phyloP scores from a whole-genome alignment of 2,329 filamentous ascomycete species.

The Cryphonectria nitschkei region DNA sequence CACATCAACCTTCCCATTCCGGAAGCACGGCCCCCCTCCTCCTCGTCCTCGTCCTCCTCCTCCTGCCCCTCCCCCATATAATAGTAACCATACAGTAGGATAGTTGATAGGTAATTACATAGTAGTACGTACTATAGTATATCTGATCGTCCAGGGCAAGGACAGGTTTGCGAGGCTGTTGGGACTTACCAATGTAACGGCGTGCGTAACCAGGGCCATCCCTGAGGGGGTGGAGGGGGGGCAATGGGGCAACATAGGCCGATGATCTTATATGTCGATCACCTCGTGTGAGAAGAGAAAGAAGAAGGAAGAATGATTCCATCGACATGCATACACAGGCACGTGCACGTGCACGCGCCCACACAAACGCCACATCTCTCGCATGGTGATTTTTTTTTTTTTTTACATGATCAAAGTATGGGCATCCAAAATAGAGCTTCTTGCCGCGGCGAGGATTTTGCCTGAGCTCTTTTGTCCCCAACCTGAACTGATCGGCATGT shows the following conservation, averaged over 20 bases:
- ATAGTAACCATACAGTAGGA: not conserved
- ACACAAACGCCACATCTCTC: not conserved
- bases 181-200: conserved; percentile 2
- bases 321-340: not conserved
- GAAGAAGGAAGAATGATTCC: not conserved
- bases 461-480: not conserved
- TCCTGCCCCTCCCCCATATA: not conserved
- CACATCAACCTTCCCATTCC: conserved; percentile 13
- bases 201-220: not conserved
- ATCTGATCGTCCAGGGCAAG: not conserved
- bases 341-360: not conserved
- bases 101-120: too few species aligned
- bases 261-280: conserved; percentile 18
- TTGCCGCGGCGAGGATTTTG: too few species aligned
- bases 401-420: too few species aligned
- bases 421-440: conserved; percentile 2
- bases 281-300: conserved; percentile 5
- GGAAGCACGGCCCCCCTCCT: not conserved
- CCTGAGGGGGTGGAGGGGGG: not conserved
- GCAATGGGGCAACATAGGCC: not conserved
- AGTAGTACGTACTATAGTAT: not conserved
- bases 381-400: not conserved
- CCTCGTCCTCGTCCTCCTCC: too few species aligned
- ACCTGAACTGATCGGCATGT: not conserved
- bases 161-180: conserved; percentile 7